A percentile compares a stretch with the other conserved stretches of the same genome.
These are phyloP conservation scores for Emericellopsis terricola DNA, from an alignment of 495 filamentous ascomycete species.

Conservation along the genomic window DNA sequence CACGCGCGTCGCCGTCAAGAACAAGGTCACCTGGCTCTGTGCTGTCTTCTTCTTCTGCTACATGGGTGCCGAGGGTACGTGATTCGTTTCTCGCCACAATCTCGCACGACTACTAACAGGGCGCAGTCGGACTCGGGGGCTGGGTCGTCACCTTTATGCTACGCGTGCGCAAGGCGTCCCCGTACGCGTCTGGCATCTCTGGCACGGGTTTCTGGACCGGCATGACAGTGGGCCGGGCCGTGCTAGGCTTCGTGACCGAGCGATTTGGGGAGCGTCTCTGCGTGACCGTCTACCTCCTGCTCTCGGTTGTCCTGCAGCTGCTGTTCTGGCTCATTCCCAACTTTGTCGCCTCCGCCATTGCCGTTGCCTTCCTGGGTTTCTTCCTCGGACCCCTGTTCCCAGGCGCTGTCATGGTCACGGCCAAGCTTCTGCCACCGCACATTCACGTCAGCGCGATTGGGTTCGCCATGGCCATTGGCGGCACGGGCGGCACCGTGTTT, in stretches of 20 bases:
- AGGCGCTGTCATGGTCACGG: slow-evolving; percentile 59
- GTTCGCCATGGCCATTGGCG: slow-evolving; percentile 68
- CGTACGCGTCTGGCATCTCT: slow-evolving; percentile 56
- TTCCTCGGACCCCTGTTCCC: slow-evolving; percentile 72
- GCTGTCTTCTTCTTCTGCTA: slow-evolving; percentile 64
- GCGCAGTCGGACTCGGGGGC: slow-evolving; percentile 52
- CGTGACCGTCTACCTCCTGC: slow-evolving; percentile 38
- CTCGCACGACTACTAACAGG: neutral
- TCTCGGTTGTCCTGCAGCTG: slow-evolving; percentile 51
- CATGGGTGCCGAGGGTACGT: slow-evolving; percentile 48
- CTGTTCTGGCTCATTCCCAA: slow-evolving; percentile 72
- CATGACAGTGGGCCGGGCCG: slow-evolving; percentile 56
- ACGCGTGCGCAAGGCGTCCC: slow-evolving; percentile 49
- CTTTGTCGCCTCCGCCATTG: slow-evolving; percentile 53
- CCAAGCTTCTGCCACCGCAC: slow-evolving; percentile 60
- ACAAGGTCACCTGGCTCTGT: slow-evolving; percentile 52
- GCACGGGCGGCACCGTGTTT: slow-evolving; percentile 59
- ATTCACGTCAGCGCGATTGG: slow-evolving; percentile 71
- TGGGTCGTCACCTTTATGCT: slow-evolving; percentile 86
- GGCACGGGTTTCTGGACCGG: slow-evolving; percentile 77
- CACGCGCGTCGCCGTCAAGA: slow-evolving; percentile 12
- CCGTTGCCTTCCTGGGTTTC: slow-evolving; percentile 58
- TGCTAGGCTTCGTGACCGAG: slow-evolving; percentile 50
- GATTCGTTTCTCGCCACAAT: neutral
- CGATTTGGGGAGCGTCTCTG: slow-evolving; percentile 55